phyloP scores from a whole-genome alignment of 2,329 filamentous ascomycete genomes.

The Ramichloridium luteum region DNA sequence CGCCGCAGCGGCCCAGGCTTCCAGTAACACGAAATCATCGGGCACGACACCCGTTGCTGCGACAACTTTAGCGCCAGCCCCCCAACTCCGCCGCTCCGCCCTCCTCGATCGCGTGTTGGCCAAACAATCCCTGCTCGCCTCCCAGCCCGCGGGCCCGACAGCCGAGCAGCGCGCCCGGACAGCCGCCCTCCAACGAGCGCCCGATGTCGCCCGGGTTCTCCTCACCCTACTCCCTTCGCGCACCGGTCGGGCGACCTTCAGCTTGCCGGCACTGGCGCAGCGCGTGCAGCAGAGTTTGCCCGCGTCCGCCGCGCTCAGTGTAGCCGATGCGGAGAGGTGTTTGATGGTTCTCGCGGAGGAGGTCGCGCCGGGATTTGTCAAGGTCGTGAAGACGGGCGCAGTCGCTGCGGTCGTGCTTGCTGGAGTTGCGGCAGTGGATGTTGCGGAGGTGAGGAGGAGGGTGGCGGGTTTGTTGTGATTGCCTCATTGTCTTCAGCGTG shows the following conservation, averaged over 20 bases:
- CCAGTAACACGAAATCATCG: neutral
- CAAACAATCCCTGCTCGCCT: conserved; percentile 31
- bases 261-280: conserved; percentile 31
- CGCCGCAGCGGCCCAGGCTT: conserved; percentile 8
- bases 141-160: conserved; percentile 23
- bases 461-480: too few species aligned
- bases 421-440: conserved; percentile 15
- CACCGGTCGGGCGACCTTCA: conserved; percentile 28
- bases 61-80: conserved; percentile 28
- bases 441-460: conserved; percentile 18
- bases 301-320: conserved; percentile 24
- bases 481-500: too few species aligned
- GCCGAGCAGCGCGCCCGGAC: conserved; percentile 33
- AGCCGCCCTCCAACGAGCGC: conserved; percentile 35
- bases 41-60: conserved; percentile 2
- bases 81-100: conserved; percentile 29
- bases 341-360: conserved; percentile 33
- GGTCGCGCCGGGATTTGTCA: conserved; percentile 33
- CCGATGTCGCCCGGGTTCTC: conserved; percentile 34
- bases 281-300: conserved; percentile 35
- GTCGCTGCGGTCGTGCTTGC: conserved; percentile 34
- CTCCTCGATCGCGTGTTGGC: conserved; percentile 41
- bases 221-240: conserved; percentile 30
- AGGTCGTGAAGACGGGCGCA: conserved; percentile 26
- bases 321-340: conserved; percentile 33